Conservation (phyloP, 2,329 filamentous ascomycete species). For the Hypoxylon sp. region DNA sequence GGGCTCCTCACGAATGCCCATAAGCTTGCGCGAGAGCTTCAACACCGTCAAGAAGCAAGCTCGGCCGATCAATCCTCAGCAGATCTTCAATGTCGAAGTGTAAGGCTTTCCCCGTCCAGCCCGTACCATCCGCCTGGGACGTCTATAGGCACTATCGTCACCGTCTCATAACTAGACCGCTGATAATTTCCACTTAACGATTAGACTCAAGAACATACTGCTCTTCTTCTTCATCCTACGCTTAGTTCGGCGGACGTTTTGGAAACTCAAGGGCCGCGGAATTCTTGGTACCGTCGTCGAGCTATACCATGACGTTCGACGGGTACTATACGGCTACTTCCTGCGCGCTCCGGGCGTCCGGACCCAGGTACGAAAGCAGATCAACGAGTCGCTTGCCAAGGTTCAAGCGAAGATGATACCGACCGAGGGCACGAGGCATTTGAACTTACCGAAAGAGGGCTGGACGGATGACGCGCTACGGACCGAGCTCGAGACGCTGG, state of each 20-base stretch:
- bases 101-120: conserved; percentile 57
- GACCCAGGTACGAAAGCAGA: conserved; percentile 84
- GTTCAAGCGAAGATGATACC: conserved; percentile 87
- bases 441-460: conserved; percentile 83
- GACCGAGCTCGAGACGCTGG: conserved; percentile 81
- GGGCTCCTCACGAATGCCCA: conserved; percentile 76
- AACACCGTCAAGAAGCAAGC: conserved; percentile 70
- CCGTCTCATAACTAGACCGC: conserved; percentile 5
- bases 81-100: conserved; percentile 75
- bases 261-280: conserved; percentile 90
- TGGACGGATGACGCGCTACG: conserved; percentile 83
- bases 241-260: conserved; percentile 81
- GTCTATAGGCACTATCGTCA: not conserved
- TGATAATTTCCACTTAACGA: not conserved
- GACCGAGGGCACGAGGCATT: conserved; percentile 76
- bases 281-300: conserved; percentile 81
- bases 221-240: conserved; percentile 90
- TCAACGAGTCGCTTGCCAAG: conserved; percentile 82
- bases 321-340: conserved; percentile 85
- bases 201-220: conserved; percentile 84
- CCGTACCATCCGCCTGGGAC: not conserved
- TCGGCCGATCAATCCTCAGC: conserved; percentile 66
- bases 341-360: conserved; percentile 88
- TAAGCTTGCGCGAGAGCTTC: conserved; percentile 76
- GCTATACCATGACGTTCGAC: conserved; percentile 77